A percentile compares a stretch with the other conserved stretches of the same genome.
These are phyloP conservation scores for Blumeria hordei DNA, from an alignment of 2,329 filamentous ascomycete genomes.

Conservation along the genomic window DNA sequence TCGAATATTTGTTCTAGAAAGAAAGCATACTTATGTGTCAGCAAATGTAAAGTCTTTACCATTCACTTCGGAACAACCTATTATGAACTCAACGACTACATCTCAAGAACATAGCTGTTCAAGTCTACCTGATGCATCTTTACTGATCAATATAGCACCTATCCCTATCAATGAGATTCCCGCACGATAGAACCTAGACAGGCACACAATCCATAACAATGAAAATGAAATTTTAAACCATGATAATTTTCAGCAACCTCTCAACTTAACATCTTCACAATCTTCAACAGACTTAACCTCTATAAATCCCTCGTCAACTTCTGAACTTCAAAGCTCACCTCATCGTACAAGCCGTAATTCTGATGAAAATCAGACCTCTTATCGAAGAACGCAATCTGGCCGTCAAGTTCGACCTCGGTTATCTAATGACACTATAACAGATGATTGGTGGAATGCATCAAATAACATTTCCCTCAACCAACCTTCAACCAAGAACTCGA, in stretches of 20 bases:
- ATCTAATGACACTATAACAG: slow-evolving; percentile 23
- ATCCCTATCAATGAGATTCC: too few relatives aligned
- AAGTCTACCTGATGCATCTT: too few relatives aligned
- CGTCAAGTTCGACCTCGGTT: slow-evolving; percentile 38
- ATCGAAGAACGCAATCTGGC: neutral
- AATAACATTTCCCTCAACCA: neutral
- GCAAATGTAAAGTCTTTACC: neutral
- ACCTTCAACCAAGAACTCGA: neutral
- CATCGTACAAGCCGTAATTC: too few relatives aligned
- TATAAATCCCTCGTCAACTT: slow-evolving; percentile 23
- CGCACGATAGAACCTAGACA: too few relatives aligned
- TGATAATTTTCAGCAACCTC: too few relatives aligned
- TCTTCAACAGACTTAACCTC: too few relatives aligned
- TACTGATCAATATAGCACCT: too few relatives aligned
- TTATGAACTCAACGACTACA: neutral
- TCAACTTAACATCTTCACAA: too few relatives aligned
- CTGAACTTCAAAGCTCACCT: slow-evolving; percentile 47
- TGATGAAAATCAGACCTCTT: too few relatives aligned
- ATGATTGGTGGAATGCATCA: neutral
- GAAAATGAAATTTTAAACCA: too few relatives aligned
- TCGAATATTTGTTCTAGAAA: neutral
- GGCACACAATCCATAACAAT: too few relatives aligned
- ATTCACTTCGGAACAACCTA: neutral
- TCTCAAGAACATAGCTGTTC: neutral
- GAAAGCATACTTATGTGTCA: neutral